phyloP scores from a whole-genome alignment of 2,329 filamentous ascomycete genomes.

The Paracorniculantispora psalliotae region DNA sequence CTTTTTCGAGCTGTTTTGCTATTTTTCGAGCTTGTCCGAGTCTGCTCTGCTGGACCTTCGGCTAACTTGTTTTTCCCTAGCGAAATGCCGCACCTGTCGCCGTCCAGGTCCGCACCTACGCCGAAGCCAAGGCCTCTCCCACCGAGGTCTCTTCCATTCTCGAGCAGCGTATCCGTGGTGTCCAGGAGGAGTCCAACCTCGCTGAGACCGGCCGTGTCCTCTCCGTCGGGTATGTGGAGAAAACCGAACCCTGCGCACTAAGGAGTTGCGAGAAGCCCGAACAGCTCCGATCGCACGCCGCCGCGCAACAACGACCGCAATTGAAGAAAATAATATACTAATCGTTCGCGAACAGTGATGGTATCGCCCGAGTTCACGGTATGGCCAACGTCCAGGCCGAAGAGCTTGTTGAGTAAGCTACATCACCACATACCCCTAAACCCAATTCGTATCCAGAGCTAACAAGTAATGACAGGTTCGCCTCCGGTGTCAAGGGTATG shows the following conservation, averaged over 20 bases:
- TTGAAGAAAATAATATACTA: neutral
- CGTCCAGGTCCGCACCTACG: conserved; percentile 79
- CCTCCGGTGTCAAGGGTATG: conserved; percentile 99
- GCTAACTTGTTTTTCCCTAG: conserved; percentile 60
- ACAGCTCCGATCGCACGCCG: neutral
- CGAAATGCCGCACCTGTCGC: conserved; percentile 80
- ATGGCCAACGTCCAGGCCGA: conserved; percentile 99
- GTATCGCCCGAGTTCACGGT: conserved; percentile 99
- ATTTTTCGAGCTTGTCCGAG: conserved; percentile 17
- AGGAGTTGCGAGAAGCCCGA: neutral
- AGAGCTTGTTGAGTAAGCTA: conserved; percentile 96
- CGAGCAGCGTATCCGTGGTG: conserved; percentile 97
- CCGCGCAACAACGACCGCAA: neutral
- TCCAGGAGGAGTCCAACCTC: conserved; percentile 92
- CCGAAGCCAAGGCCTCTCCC: conserved; percentile 90
- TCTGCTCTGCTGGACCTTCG: conserved; percentile 38
- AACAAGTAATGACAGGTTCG: conserved; percentile 63
- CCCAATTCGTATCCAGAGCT: conserved; percentile 14
- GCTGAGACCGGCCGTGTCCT: conserved; percentile 99
- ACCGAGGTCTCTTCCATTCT: conserved; percentile 99
- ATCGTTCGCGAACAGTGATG: conserved; percentile 66
- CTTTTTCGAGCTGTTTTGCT: conserved; percentile 32
- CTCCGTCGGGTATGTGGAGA: conserved; percentile 84
- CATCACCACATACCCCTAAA: neutral
- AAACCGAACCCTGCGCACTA: neutral